Base-by-base conservation (phyloP, 2,329 filamentous ascomycete species). In the Grosmannia serpens region DNA sequence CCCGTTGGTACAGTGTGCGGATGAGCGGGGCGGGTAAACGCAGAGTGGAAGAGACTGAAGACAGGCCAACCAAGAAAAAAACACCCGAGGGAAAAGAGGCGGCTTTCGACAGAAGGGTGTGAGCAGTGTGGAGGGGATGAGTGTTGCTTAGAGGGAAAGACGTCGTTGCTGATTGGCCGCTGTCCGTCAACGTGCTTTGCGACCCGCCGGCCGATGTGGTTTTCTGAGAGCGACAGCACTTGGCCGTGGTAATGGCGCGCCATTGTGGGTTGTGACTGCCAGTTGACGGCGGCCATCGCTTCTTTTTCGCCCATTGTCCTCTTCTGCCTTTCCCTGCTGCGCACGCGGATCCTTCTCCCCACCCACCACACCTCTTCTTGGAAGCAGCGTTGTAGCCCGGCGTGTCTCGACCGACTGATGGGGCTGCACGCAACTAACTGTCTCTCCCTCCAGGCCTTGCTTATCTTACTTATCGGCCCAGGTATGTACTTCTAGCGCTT, bases 91-190 rank as follows among this genome's bases (percentile, higher is more conserved):
- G n/a, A 26, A 38, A 38, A 52, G 54, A 53, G 31, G 27, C 50
- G 50, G 20, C 50, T 15, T 33, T 52, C 53, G 26, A 24, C 35
- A 54, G n/a, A 24, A 44, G 41, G 29, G 38, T 35, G 38, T n/a
- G 38, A 55, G 41, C 52, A 8, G 52, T 33, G 52, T 54, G 22
- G 33, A 41, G 52, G 49, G 52, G 22, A 26, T 22, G 31, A 4
- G 52, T 27, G 33, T 9, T 41, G 51, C 29, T 13, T 13, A 13
- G 51, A 53, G 51, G 51, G 51, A n/a, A n/a, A 31, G 51, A n/a
- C 26, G 20, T 11, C 8, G 15, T 17, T 1, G 15, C 20, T 60
- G 56, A 60, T 60, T 60, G 58, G 58, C 54, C 6, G 20, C 44
- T 22, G 33, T 20, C 31, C 24, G 53, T 49, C 44, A 52, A 31